Percentiles rank a stretch among this genome's conserved stretches.
phyloP scores from a whole-genome alignment of 1,139 yeast genomes.

The Scheffersomyces quercinus region DNA sequence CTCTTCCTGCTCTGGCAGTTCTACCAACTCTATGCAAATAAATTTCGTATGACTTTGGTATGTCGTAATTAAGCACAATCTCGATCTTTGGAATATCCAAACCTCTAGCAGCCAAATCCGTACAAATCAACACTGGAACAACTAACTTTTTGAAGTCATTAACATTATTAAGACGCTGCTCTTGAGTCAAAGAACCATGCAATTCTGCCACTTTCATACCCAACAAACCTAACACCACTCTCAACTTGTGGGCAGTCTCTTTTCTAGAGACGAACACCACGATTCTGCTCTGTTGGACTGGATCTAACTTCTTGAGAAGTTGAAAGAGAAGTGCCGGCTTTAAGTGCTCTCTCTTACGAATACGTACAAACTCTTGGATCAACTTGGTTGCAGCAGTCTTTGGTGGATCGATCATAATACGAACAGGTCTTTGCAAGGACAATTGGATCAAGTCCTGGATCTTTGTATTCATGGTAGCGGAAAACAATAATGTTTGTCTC shows the following conservation, averaged over 20 bases:
- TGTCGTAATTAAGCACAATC: conserved; percentile 88
- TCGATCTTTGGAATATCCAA: conserved; percentile 97
- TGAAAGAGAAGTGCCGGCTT: conserved; percentile 82
- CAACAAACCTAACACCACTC: conserved; percentile 80
- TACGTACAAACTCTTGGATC: conserved; percentile 89
- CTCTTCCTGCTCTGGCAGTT: conserved; percentile 98
- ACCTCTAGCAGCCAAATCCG: conserved; percentile 99
- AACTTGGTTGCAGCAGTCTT: conserved; percentile 87
- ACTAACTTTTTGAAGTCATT: conserved; percentile 76
- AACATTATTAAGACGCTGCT: conserved; percentile 86
- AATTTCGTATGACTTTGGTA: conserved; percentile 90
- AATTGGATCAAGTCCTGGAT: conserved; percentile 86
- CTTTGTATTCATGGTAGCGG: conserved; percentile 96
- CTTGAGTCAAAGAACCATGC: conserved; percentile 94
- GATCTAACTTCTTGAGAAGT: conserved; percentile 65
- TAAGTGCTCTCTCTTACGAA: conserved; percentile 81
- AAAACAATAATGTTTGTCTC: conserved; percentile 89
- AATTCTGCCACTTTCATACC: conserved; percentile 90
- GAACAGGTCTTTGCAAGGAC: conserved; percentile 84
- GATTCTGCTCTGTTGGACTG: conserved; percentile 61
- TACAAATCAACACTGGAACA: conserved; percentile 88
- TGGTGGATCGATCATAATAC: conserved; percentile 96
- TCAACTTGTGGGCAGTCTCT: conserved; percentile 82
- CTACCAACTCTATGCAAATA: conserved; percentile 98
- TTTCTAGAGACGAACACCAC: conserved; percentile 92